Evolutionary conservation across 1,284 basidiomycete species (phyloP).

Genomic region (Thecaphora thlaspeos): DNA sequence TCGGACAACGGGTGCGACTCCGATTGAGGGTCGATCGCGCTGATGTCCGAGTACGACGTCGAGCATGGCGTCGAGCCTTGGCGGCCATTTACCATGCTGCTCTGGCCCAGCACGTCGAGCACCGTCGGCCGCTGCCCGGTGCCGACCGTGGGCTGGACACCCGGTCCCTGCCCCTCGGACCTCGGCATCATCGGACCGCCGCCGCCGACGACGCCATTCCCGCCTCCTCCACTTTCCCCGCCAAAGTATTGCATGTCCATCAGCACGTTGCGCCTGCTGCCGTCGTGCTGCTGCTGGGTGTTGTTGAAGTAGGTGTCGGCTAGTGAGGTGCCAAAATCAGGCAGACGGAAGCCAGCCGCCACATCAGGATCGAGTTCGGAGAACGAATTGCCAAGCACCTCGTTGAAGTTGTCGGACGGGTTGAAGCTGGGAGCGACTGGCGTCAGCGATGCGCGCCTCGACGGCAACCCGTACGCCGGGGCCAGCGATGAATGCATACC

Average conservation of each 20-base stretch:
- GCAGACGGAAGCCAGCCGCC: slow-evolving; percentile 31
- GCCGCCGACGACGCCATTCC: slow-evolving; percentile 2
- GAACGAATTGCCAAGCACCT: slow-evolving; percentile 28
- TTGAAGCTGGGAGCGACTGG: slow-evolving; percentile 9
- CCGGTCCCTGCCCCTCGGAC: not conserved
- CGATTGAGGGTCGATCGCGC: slow-evolving; percentile 7
- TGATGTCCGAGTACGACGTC: slow-evolving; percentile 12
- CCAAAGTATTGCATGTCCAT: slow-evolving; percentile 19
- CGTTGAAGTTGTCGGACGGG: slow-evolving; percentile 12
- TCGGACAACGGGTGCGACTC: slow-evolving; percentile 41
- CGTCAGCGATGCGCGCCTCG: too few species aligned
- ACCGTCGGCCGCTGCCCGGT: slow-evolving; percentile 15
- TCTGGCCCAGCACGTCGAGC: slow-evolving; percentile 32
- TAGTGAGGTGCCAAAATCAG: slow-evolving; percentile 42
- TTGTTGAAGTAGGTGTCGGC: slow-evolving; percentile 44
- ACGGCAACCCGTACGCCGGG: too few species aligned
- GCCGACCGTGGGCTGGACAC: slow-evolving; percentile 5
- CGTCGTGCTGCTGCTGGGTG: slow-evolving; percentile 7
- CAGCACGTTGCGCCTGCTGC: slow-evolving; percentile 23
- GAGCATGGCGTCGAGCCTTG: slow-evolving; percentile 24
- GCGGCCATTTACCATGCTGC: slow-evolving; percentile 15
- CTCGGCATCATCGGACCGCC: slow-evolving; percentile 2
- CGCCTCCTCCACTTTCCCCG: slow-evolving; percentile 8
- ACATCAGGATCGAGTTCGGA: slow-evolving; percentile 30
- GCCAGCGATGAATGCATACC: too few species aligned